phyloP scores from a whole-genome alignment of 1,284 basidiomycete genomes.

The Ceratobasidium sp. region DNA sequence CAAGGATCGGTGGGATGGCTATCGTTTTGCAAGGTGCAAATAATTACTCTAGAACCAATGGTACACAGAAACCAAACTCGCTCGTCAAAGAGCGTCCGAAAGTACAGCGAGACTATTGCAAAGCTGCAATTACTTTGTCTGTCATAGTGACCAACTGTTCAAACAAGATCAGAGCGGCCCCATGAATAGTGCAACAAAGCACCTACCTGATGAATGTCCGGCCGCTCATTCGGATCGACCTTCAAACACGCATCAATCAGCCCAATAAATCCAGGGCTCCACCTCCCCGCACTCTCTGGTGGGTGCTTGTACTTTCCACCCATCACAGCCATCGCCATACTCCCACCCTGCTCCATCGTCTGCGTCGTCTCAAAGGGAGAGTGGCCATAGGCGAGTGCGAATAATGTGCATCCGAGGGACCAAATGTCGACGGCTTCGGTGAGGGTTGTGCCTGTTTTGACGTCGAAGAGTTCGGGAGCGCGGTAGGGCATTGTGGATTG shows the following conservation, averaged over 20 bases:
- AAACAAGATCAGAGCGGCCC: not conserved
- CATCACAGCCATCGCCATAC: constrained; percentile 95
- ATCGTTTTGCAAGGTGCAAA: no score
- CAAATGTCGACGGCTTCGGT: constrained; percentile 97
- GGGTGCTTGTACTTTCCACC: constrained; percentile 90
- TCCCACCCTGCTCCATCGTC: constrained; percentile 88
- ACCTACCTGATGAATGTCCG: constrained; percentile 83
- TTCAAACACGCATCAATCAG: constrained; percentile 88
- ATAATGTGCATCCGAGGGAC: constrained; percentile 94
- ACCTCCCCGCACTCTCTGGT: constrained; percentile 66
- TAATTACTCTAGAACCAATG: not conserved
- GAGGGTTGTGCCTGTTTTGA: constrained; percentile 88
- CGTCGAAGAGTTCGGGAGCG: constrained; percentile 94
- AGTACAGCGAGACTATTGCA: not conserved
- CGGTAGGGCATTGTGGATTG: constrained; percentile 97
- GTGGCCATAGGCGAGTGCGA: constrained; percentile 90
- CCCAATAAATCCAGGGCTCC: constrained; percentile 84
- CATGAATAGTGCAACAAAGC: not conserved
- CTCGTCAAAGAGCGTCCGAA: not conserved
- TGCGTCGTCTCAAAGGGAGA: constrained; percentile 93
- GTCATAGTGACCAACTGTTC: constrained; percentile 39
- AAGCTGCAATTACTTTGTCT: constrained; percentile 38
- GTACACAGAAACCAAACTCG: not conserved
- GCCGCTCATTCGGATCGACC: constrained; percentile 82
- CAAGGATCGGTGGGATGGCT: not conserved